Percentiles rank a stretch among this genome's conserved stretches.
Evolutionary conservation across 139 green algal genomes (phyloP).

Genomic region (Tetradesmus lagerheimii): DNA sequence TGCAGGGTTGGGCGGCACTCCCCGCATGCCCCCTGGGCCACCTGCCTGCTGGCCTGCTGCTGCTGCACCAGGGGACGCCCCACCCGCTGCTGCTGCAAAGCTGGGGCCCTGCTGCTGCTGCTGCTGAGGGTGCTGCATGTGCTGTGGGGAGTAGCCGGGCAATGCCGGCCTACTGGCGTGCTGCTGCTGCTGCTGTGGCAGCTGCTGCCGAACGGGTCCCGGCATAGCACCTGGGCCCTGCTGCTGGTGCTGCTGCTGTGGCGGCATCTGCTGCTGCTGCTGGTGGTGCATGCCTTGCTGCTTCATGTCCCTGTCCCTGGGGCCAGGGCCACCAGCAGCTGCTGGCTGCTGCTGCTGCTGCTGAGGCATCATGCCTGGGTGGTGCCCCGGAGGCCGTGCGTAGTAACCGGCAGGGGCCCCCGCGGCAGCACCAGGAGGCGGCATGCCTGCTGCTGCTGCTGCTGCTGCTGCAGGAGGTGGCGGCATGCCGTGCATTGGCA

Average conservation of each 20-base stretch:
- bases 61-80: neutral
- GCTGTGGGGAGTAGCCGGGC: neutral
- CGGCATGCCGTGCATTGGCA: neutral
- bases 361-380: neutral
- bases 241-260: slow-evolving; percentile 18
- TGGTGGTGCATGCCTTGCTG: slow-evolving; percentile 4
- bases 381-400: neutral
- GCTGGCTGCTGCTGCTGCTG: slow-evolving; percentile 2
- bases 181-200: slow-evolving; percentile 1
- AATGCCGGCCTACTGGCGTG: neutral
- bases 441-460: neutral
- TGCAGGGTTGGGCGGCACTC: neutral
- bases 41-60: neutral
- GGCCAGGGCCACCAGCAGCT: neutral
- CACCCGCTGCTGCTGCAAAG: neutral
- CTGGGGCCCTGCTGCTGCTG: neutral
- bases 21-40: neutral
- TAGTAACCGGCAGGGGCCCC: neutral
- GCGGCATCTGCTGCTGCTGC: slow-evolving; percentile 32
- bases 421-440: neutral
- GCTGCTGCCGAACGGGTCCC: neutral
- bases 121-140: neutral
- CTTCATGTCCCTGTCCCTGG: neutral
- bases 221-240: neutral
- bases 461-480: neutral